Percentiles rank a stretch among this genome's conserved stretches.
Evolutionary conservation across 495 filamentous ascomycete genomes (phyloP).

Genomic region (Aspergillus baeticus): DNA sequence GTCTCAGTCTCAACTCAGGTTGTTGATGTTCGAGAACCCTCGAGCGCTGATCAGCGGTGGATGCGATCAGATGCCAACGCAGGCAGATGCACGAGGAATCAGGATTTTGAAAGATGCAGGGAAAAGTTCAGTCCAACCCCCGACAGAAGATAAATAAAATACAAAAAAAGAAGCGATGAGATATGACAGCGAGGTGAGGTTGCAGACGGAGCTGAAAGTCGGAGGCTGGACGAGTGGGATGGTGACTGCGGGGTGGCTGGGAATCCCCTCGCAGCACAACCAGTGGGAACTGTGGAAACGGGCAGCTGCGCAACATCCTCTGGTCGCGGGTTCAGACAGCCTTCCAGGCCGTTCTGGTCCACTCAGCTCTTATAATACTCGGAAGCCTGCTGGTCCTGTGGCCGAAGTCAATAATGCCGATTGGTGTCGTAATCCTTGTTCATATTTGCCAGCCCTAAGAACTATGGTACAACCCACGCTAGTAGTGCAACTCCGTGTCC

Average conservation of each 20-base stretch:
- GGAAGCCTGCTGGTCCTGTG: too few species aligned
- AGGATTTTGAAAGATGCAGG: constrained; percentile 7
- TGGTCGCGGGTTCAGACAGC: background rate
- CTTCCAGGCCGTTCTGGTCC: background rate
- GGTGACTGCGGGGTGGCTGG: constrained; percentile 27
- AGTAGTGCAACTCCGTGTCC: constrained; percentile 2
- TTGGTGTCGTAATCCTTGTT: constrained; percentile 2
- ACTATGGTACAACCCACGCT: background rate
- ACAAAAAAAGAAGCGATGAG: constrained; percentile 8
- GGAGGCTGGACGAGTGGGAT: constrained; percentile 27
- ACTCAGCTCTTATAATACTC: too few species aligned
- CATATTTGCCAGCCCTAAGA: constrained; percentile 8
- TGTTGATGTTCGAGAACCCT: background rate
- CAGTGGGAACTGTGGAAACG: background rate
- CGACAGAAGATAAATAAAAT: constrained; percentile 9
- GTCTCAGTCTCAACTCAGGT: background rate
- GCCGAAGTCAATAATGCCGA: background rate
- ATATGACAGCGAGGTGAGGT: constrained; percentile 11
- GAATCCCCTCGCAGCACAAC: constrained; percentile 4
- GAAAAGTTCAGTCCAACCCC: constrained; percentile 6
- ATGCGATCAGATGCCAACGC: background rate
- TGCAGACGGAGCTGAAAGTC: constrained; percentile 4
- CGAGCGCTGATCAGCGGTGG: constrained; percentile 1
- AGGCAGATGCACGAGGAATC: constrained; percentile 10
- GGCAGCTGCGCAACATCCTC: constrained; percentile 7